A percentile compares a stretch with the other conserved stretches of the same genome.
Conservation (phyloP, 2,329 filamentous ascomycete genomes). For the Pochonia chlamydosporia region DNA sequence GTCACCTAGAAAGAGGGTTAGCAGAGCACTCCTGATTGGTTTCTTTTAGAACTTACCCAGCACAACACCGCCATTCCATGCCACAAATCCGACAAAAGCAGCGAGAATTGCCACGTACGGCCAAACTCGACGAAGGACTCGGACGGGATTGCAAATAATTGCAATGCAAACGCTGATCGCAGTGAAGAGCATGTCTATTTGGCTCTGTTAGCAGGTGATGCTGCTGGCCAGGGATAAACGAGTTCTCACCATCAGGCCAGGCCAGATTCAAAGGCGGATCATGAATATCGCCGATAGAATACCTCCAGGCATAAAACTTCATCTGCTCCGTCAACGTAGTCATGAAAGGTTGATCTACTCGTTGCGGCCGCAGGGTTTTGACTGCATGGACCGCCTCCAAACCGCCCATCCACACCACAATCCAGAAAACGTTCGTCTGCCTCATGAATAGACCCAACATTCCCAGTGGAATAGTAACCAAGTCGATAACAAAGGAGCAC, state of each 20-base stretch:
- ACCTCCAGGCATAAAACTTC: conserved; percentile 34
- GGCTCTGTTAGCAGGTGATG: background rate
- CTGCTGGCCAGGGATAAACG: background rate
- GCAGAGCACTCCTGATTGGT: background rate
- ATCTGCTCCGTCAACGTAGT: conserved; percentile 27
- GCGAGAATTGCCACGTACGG: conserved; percentile 57
- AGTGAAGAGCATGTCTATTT: conserved; percentile 48
- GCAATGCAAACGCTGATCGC: conserved; percentile 59
- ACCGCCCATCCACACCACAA: conserved; percentile 69
- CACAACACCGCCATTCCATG: conserved; percentile 88
- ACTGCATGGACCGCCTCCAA: conserved; percentile 48
- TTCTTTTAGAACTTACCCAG: conserved; percentile 53
- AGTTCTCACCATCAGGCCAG: conserved; percentile 43
- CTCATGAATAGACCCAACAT: conserved; percentile 67
- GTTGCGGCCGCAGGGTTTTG: conserved; percentile 34
- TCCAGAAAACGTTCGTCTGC: conserved; percentile 98
- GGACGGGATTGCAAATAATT: conserved; percentile 41
- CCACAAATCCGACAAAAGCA: conserved; percentile 68
- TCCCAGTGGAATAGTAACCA: conserved; percentile 50
- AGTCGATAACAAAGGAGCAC: conserved; percentile 31
- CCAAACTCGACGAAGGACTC: conserved; percentile 44
- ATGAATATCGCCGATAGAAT: conserved; percentile 47
- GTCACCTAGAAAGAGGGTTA: conserved; percentile 56
- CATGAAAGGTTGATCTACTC: conserved; percentile 23
- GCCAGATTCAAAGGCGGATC: conserved; percentile 44